Evolutionary conservation across 176 grass and related monocot genomes (phyloP).

Genomic region (Bolboschoenus planiculmis): DNA sequence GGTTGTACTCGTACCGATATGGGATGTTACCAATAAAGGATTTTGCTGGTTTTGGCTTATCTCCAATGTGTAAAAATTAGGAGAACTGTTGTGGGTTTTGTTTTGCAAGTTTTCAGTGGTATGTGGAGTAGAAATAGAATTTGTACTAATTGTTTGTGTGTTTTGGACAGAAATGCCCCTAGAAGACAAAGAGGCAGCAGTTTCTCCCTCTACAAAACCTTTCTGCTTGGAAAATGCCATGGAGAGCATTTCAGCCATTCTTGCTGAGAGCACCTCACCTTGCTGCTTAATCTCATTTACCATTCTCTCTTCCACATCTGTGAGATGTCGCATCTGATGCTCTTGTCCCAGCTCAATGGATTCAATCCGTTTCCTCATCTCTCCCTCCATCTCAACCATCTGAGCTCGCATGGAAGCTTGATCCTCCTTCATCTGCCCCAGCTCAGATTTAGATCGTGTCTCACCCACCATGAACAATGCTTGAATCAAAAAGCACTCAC

Average conservation of each 20-base stretch:
- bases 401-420: not conserved
- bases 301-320: not conserved
- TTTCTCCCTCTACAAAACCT: not conserved
- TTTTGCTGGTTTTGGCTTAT: not conserved
- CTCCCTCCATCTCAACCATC: not conserved
- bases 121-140: not conserved
- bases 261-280: not conserved
- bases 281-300: not conserved
- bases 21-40: not conserved
- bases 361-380: not conserved
- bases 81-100: not conserved
- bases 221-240: not conserved
- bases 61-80: not conserved
- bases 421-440: not conserved
- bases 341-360: not conserved
- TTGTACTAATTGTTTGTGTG: not conserved
- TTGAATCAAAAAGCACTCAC: not conserved
- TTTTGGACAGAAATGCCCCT: not conserved
- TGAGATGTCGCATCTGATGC: not conserved
- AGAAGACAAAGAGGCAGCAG: not conserved
- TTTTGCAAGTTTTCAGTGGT: not conserved
- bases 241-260: not conserved
- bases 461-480: not conserved
- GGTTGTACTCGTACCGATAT: not conserved
- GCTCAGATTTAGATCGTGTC: not conserved